These are phyloP conservation scores for Lasiosphaeria hispida DNA, from an alignment of 495 filamentous ascomycete genomes.

Conservation along the genomic window DNA sequence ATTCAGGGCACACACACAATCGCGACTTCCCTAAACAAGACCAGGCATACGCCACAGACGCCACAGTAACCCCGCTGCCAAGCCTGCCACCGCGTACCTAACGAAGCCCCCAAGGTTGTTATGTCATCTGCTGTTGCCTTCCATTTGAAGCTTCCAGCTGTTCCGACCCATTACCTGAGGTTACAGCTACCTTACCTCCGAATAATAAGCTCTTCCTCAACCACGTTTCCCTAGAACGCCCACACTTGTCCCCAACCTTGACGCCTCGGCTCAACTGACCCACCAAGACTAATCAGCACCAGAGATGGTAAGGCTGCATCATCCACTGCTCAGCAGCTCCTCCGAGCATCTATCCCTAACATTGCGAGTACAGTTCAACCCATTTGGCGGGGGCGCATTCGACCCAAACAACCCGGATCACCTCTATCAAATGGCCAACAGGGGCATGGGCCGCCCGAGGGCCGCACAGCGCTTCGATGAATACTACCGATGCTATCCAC, in stretches of 20 bases:
- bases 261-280: too few relatives aligned
- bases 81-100: neutral
- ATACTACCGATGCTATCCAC: conserved; percentile 93
- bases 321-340: conserved; percentile 3
- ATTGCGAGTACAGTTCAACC: conserved; percentile 26
- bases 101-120: conserved; percentile 1
- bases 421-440: conserved; percentile 44
- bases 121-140: conserved; percentile 11
- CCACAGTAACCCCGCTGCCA: conserved; percentile 8
- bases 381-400: conserved; percentile 44
- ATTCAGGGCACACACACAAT: too few relatives aligned
- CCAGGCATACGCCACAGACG: conserved; percentile 9
- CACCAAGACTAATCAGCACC: neutral
- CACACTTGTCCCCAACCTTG: neutral
- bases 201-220: neutral
- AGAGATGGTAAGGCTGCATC: conserved; percentile 11
- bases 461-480: conserved; percentile 78
- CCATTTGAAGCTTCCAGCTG: conserved; percentile 2
- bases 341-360: conserved; percentile 18
- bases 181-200: too few relatives aligned
- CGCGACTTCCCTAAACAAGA: too few relatives aligned
- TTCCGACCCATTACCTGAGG: too few relatives aligned
- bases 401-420: conserved; percentile 58
- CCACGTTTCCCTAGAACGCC: neutral
- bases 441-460: conserved; percentile 33